phyloP scores from a whole-genome alignment of 2,329 filamentous ascomycete genomes.

The Colletotrichum australisinense region DNA sequence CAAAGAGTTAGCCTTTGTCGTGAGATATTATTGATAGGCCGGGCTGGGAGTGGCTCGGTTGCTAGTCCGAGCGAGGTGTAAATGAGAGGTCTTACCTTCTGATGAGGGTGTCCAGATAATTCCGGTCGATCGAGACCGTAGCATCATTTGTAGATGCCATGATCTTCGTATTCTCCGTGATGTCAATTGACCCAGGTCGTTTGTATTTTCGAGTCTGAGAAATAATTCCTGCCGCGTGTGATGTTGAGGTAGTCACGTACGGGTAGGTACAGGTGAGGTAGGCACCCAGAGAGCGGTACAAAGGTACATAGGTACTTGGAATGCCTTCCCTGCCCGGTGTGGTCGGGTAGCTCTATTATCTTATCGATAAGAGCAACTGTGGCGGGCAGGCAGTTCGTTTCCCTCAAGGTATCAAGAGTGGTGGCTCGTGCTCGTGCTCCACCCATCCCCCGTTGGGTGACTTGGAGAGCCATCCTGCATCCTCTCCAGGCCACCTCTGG shows the following conservation, averaged over 20 bases:
- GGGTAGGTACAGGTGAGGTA: not conserved
- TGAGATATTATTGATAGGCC: not conserved
- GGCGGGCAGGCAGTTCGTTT: no score
- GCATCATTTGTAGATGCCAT: constrained; percentile 40
- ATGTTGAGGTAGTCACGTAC: not conserved
- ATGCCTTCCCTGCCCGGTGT: no score
- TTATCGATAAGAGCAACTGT: constrained; percentile 9
- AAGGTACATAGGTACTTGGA: not conserved
- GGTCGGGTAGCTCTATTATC: not conserved
- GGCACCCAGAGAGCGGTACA: not conserved
- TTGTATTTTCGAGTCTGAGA: not conserved
- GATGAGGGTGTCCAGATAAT: constrained; percentile 71
- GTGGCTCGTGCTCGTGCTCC: not conserved
- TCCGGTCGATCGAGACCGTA: constrained; percentile 60
- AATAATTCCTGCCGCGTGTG: not conserved
- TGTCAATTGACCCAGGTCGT: not conserved
- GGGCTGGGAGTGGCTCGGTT: not conserved
- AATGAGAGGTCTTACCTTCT: constrained; percentile 61
- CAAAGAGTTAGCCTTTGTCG: constrained; percentile 10
- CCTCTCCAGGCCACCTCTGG: not conserved
- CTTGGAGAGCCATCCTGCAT: not conserved
- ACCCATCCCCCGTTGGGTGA: not conserved
- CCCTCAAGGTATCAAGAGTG: not conserved
- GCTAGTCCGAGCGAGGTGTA: not conserved
- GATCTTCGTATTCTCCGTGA: not conserved